Evolutionary conservation across 495 filamentous ascomycete genomes (phyloP).

Genomic region (Venustampulla echinocandica): DNA sequence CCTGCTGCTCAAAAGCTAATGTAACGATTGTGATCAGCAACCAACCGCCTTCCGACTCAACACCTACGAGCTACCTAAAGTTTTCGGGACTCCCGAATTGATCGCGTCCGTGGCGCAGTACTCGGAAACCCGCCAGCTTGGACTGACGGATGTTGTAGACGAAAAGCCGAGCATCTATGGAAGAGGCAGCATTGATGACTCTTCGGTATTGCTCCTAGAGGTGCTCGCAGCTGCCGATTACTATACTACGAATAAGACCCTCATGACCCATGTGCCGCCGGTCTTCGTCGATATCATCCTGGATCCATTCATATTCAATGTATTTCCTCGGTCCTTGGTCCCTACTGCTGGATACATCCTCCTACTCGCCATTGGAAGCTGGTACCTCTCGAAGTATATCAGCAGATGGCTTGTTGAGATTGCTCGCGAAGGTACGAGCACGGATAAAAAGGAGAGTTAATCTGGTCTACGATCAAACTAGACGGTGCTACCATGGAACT

Average conservation of each 20-base stretch:
- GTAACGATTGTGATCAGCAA: conserved; percentile 48
- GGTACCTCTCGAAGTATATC: conserved; percentile 33
- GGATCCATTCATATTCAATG: conserved; percentile 70
- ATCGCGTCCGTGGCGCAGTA: conserved; percentile 56
- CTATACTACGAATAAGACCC: conserved; percentile 57
- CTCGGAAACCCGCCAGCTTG: conserved; percentile 37
- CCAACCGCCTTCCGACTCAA: conserved; percentile 71
- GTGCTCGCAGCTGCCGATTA: conserved; percentile 75
- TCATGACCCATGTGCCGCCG: conserved; percentile 69
- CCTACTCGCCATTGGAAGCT: conserved; percentile 44
- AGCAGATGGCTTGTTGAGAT: conserved; percentile 28
- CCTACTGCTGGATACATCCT: conserved; percentile 55
- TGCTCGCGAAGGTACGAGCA: conserved; percentile 17
- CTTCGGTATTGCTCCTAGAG: conserved; percentile 67
- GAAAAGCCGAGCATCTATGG: conserved; percentile 21
- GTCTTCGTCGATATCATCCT: conserved; percentile 83
- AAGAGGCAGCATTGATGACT: conserved; percentile 22
- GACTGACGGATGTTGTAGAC: conserved; percentile 14
- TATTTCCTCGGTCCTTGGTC: conserved; percentile 61
- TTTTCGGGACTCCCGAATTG: conserved; percentile 51
- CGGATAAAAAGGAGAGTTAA: conserved; percentile 27
- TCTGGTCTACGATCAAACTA: too few relatives aligned
- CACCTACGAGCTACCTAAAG: conserved; percentile 48
- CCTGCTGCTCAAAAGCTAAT: neutral
- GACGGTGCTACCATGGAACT: neutral